A percentile compares a stretch with the other conserved stretches of the same genome.
Conservation (phyloP, 495 filamentous ascomycete species). For the Penicillium flavigenum region DNA sequence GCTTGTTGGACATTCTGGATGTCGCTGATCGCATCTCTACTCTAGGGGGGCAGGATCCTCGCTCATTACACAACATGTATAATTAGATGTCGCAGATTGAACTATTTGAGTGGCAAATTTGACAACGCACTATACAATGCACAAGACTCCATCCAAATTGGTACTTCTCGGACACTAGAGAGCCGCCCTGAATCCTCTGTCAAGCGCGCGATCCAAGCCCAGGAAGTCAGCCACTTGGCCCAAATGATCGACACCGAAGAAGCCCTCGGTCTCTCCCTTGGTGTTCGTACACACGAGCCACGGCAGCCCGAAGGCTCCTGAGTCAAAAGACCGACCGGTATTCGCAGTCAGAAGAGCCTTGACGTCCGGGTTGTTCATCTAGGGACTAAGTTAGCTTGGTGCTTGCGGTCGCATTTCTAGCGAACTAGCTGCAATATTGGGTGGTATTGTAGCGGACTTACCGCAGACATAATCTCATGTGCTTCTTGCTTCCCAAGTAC, state of each 20-base stretch:
- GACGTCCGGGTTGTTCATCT: slow-evolving; percentile 44
- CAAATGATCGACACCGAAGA: slow-evolving; percentile 71
- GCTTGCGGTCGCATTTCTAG: not conserved
- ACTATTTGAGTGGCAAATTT: not conserved
- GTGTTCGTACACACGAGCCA: slow-evolving; percentile 67
- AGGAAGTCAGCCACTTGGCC: slow-evolving; percentile 63
- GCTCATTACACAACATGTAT: not conserved
- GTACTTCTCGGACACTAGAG: slow-evolving; percentile 17
- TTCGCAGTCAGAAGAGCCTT: slow-evolving; percentile 55
- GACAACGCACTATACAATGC: not conserved
- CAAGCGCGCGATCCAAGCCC: slow-evolving; percentile 46
- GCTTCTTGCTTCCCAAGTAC: slow-evolving; percentile 53
- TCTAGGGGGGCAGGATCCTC: slow-evolving; percentile 8
- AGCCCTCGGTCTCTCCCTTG: slow-evolving; percentile 59
- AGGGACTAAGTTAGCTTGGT: not conserved
- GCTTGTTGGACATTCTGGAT: not conserved
- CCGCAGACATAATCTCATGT: slow-evolving; percentile 39
- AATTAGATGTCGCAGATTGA: not conserved
- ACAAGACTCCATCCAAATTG: not conserved
- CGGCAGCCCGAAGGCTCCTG: slow-evolving; percentile 70
- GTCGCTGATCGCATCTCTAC: not conserved
- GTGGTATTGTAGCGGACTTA: slow-evolving; percentile 15
- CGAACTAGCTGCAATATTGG: slow-evolving; percentile 5
- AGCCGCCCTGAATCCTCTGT: slow-evolving; percentile 33
- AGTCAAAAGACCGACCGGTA: slow-evolving; percentile 56